Percentiles rank a stretch among this genome's conserved stretches.
Evolutionary conservation across 495 filamentous ascomycete genomes (phyloP).

Genomic region (Daldinia bambusicola): DNA sequence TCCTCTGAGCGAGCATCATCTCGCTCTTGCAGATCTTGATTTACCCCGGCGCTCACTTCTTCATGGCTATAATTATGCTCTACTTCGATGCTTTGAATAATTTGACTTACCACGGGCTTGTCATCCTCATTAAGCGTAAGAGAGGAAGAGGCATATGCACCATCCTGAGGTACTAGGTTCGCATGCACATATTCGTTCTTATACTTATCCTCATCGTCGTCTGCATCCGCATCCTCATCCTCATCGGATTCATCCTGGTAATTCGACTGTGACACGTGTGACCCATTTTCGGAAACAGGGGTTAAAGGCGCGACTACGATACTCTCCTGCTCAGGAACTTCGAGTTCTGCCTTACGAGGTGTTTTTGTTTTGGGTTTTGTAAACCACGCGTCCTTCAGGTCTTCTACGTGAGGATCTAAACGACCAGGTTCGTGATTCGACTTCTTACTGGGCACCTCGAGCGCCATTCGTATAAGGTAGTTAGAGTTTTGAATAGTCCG

Average conservation of each 20-base stretch:
- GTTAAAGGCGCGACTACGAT: background rate
- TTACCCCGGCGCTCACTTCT: background rate
- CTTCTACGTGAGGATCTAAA: constrained; percentile 7
- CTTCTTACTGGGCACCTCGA: constrained; percentile 45
- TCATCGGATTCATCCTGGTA: background rate
- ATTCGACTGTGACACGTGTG: background rate
- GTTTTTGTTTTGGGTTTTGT: background rate
- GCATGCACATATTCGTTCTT: background rate
- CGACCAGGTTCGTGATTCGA: constrained; percentile 25
- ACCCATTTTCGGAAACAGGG: background rate
- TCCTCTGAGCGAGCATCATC: background rate
- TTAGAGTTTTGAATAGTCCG: constrained; percentile 41
- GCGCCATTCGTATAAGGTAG: constrained; percentile 39
- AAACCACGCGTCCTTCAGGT: background rate
- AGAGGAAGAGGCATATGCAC: background rate
- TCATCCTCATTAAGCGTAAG: background rate
- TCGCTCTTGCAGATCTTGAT: background rate
- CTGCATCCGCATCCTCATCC: background rate
- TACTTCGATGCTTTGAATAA: background rate
- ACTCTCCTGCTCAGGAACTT: background rate
- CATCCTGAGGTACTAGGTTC: background rate
- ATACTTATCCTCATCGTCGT: too few relatives aligned
- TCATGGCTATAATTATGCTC: background rate
- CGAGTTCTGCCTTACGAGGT: background rate
- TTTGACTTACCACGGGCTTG: background rate